Evolutionary conservation across 495 filamentous ascomycete species (phyloP), one percentile per base, ranked within the genome.

Genomic region (Penicillium soppii): DNA sequence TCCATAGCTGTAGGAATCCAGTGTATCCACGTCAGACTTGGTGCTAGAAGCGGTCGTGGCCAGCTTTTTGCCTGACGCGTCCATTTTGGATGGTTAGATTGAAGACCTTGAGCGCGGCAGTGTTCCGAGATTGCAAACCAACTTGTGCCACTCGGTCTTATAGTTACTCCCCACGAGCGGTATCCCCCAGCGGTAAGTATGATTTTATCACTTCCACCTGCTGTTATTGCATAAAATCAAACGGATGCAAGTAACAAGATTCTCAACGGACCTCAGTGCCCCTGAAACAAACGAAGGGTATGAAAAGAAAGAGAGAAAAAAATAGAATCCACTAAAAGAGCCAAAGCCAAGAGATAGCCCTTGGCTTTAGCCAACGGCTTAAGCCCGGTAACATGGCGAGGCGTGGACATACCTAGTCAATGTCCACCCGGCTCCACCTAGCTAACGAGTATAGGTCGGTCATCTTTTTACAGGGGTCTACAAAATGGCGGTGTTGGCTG

Each of bases 1-100:
- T 33, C 70, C 70, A 51, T 70, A 70, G 58, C 43, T 59, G 19
- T 46, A 37, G 13, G 64, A 56, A 7, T 41, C 45, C 4, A 58
- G 25, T 7, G 61, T 64, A 26, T 65, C 57, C 9, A 46, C 54
- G 16, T 69, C 67, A n/a, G 67, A 68, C 15, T 53, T 50, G 29
- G 37, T 50, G 19, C 52, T 61, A n/a, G 49, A 48, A 9, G 55
- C 54, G 8, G 41, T 35, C n/a, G 46, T 47, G 7, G 43, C 21
- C 25, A 47, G 26, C 39, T 62, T 66, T 41, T 66, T 56, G 8
- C 58, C 60, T 51, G 54, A 45, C 12, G 19, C 26, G 12, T 47
- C 33, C 23, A 30, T 12, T 16, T 30, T 39, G 8, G 43, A 33
- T 19, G 16, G 7, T 25, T 8, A 38, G 15, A 39, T 48, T 29